Conservation (phyloP, 495 filamentous ascomycete species). For the Mytilinidion resinicola region DNA sequence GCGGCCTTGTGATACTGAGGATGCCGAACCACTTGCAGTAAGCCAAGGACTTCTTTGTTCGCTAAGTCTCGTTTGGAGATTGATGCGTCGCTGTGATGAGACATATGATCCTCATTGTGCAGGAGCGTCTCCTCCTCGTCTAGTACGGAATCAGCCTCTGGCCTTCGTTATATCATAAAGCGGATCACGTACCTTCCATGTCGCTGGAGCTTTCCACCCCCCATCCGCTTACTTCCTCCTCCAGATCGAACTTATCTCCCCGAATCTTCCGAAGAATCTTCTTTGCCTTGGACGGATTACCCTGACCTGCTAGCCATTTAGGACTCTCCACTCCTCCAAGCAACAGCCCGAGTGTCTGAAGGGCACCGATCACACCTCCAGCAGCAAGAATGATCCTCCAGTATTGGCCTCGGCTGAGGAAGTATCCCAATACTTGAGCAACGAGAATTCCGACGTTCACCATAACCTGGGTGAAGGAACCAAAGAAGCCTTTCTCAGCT, state of each 20-base stretch:
- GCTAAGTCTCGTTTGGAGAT: constrained; percentile 29
- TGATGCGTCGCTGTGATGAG: constrained; percentile 7
- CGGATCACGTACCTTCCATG: constrained; percentile 19
- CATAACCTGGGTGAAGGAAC: constrained; percentile 86
- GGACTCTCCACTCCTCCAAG: constrained; percentile 79
- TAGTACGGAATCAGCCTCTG: neutral
- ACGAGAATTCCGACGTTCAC: constrained; percentile 89
- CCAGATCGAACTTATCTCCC: constrained; percentile 60
- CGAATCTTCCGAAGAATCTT: constrained; percentile 66
- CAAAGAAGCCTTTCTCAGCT: constrained; percentile 72
- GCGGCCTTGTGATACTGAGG: constrained; percentile 67
- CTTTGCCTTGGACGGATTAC: constrained; percentile 54
- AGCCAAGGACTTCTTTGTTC: constrained; percentile 50
- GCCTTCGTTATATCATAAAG: neutral
- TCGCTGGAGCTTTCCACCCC: constrained; percentile 20
- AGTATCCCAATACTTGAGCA: constrained; percentile 78
- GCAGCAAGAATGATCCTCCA: constrained; percentile 80
- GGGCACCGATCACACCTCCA: constrained; percentile 59
- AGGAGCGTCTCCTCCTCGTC: constrained; percentile 39
- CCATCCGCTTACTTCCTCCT: constrained; percentile 62
- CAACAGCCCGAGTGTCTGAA: constrained; percentile 60
- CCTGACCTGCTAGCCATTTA: constrained; percentile 69
- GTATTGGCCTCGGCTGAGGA: constrained; percentile 65
- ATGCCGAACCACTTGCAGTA: constrained; percentile 58
- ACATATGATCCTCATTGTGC: constrained; percentile 21